Evolutionary conservation across 352 stramenopile genomes (phyloP).

Genomic region (Globisporangium acanthophoron): DNA sequence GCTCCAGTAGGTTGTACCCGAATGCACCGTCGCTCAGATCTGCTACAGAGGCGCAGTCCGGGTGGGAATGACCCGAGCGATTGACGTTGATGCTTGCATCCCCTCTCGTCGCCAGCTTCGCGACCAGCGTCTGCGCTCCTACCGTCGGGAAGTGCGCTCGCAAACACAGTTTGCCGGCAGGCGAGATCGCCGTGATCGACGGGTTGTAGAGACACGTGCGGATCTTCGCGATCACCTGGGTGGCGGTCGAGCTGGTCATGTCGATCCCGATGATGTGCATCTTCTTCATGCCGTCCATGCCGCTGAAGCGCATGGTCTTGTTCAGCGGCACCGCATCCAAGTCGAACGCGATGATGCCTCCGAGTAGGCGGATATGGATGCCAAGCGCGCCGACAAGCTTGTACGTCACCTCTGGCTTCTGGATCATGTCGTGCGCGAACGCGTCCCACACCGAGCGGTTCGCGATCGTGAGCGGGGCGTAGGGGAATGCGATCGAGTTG

Average conservation of each 20-base stretch:
- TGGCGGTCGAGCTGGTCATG: conserved; percentile 56
- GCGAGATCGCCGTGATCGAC: conserved; percentile 62
- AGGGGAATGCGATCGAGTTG: conserved; percentile 39
- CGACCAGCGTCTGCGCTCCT: conserved; percentile 35
- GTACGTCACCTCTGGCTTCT: conserved; percentile 31
- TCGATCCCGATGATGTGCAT: conserved; percentile 61
- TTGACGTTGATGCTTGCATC: conserved; percentile 39
- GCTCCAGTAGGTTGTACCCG: conserved; percentile 69
- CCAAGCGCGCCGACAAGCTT: conserved; percentile 40
- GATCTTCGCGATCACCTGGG: conserved; percentile 57
- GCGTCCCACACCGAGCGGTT: conserved; percentile 54
- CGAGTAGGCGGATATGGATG: conserved; percentile 48
- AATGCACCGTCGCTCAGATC: conserved; percentile 21
- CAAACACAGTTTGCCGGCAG: conserved; percentile 62
- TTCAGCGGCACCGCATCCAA: conserved; percentile 36
- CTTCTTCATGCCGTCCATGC: conserved; percentile 54
- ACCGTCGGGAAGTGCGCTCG: conserved; percentile 48
- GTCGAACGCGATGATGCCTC: conserved; percentile 42
- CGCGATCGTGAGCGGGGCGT: conserved; percentile 46
- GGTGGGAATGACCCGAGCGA: conserved; percentile 41
- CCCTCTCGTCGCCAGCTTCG: conserved; percentile 34
- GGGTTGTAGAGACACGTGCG: conserved; percentile 80
- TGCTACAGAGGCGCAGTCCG: conserved; percentile 36
- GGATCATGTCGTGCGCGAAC: conserved; percentile 71
- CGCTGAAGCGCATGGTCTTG: conserved; percentile 52